phyloP scores from a whole-genome alignment of 2,329 filamentous ascomycete species.

The Fusarium dimerum region DNA sequence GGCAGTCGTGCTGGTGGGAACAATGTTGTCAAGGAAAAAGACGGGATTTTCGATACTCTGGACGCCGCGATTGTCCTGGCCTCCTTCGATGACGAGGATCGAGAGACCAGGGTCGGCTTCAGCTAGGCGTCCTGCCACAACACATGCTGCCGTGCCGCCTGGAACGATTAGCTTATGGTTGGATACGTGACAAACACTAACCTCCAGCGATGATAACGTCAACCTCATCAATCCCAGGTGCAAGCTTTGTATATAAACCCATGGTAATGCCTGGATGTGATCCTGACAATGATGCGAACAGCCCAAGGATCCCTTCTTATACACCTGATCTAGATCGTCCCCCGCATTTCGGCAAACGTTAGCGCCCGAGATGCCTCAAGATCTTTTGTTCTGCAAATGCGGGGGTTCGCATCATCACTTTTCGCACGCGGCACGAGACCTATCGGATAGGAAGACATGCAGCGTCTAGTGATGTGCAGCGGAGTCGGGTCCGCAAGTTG shows the following conservation, averaged over 20 bases:
- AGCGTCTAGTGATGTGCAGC: too few relatives aligned
- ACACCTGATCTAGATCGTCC: neutral
- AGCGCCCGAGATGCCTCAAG: too few relatives aligned
- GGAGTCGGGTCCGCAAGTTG: too few relatives aligned
- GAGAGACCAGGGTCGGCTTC: slow-evolving; percentile 30
- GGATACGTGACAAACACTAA: neutral
- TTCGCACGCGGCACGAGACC: too few relatives aligned
- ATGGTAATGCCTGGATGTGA: slow-evolving; percentile 3
- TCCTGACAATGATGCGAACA: too few relatives aligned
- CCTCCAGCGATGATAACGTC: slow-evolving; percentile 25
- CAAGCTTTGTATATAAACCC: slow-evolving; percentile 22
- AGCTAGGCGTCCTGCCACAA: slow-evolving; percentile 33
- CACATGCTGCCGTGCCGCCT: slow-evolving; percentile 36
- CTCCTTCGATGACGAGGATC: slow-evolving; percentile 35
- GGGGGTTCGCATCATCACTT: too few relatives aligned
- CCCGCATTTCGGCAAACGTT: too few relatives aligned
- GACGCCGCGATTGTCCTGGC: slow-evolving; percentile 30
- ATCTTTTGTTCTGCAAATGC: too few relatives aligned
- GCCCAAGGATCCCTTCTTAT: neutral
- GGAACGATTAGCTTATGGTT: neutral
- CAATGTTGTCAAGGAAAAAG: slow-evolving; percentile 26
- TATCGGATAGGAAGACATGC: too few relatives aligned
- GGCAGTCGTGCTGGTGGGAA: slow-evolving; percentile 23
- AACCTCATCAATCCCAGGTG: slow-evolving; percentile 19
- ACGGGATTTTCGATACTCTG: slow-evolving; percentile 30